phyloP scores from a whole-genome alignment of 2,329 filamentous ascomycete species.

The Colletotrichum truncatum region DNA sequence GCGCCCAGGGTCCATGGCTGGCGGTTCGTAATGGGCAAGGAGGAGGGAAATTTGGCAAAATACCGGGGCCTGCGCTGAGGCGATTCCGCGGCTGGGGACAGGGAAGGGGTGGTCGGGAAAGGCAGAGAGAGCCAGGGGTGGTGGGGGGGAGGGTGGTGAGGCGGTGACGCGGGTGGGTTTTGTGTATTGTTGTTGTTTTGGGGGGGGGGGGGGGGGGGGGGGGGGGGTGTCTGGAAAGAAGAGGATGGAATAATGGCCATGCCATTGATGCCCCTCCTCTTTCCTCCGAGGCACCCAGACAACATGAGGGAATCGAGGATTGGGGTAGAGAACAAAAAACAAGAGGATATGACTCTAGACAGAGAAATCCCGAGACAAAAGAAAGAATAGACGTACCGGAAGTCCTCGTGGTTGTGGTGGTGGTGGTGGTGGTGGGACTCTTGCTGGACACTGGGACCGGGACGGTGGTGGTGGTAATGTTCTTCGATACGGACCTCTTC shows the following conservation, averaged over 20 bases:
- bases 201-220: not conserved
- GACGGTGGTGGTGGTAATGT: constrained; percentile 77
- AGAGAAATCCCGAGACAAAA: constrained; percentile 12
- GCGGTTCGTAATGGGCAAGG: constrained; percentile 28
- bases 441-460: constrained; percentile 63
- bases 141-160: not conserved
- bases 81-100: constrained; percentile 21
- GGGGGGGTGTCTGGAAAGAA: constrained; percentile 7
- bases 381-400: constrained; percentile 54
- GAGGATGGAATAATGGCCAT: constrained; percentile 14
- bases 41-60: constrained; percentile 24
- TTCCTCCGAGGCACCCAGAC: too few species aligned
- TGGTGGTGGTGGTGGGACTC: constrained; percentile 72
- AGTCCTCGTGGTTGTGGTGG: constrained; percentile 64
- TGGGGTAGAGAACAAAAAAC: too few species aligned
- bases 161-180: constrained; percentile 22
- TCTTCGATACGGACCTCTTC: constrained; percentile 88
- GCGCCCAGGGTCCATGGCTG: constrained; percentile 28
- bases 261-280: not conserved
- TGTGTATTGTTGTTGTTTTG: constrained; percentile 23
- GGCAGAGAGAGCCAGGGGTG: constrained; percentile 9
- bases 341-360: too few species aligned
- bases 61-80: constrained; percentile 27
- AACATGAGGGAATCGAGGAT: too few species aligned
- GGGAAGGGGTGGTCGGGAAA: constrained; percentile 19